phyloP scores from a whole-genome alignment of 179 eudicot genomes.

The Silene coronaria region DNA sequence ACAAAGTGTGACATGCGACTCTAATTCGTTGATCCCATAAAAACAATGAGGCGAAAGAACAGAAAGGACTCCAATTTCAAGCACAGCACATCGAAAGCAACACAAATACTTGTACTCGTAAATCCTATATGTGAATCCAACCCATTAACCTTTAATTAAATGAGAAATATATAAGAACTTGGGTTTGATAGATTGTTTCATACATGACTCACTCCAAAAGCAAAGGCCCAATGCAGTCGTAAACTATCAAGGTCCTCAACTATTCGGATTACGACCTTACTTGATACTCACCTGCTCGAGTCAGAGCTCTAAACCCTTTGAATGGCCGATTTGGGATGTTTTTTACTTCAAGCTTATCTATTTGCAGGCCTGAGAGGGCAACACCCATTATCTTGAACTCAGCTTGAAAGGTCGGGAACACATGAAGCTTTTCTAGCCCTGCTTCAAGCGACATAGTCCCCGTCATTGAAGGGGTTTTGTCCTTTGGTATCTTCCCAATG shows the following conservation, averaged over 20 bases:
- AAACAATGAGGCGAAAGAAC: neutral
- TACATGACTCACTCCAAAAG: neutral
- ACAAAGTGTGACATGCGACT: neutral
- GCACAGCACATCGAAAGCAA: neutral
- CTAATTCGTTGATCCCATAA: neutral
- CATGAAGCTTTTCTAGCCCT: conserved; percentile 61
- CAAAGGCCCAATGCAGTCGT: neutral
- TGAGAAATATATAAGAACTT: neutral
- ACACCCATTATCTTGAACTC: conserved; percentile 77
- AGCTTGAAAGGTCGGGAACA: conserved; percentile 70
- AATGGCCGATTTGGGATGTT: conserved; percentile 65
- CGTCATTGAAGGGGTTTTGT: conserved; percentile 82
- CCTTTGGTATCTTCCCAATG: conserved; percentile 73
- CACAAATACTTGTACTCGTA: too few relatives aligned
- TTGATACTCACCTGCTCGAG: conserved; percentile 69
- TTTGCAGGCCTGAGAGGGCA: conserved; percentile 80
- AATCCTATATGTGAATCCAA: too few relatives aligned
- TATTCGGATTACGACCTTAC: conserved; percentile 48
- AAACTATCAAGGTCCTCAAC: neutral
- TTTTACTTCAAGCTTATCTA: conserved; percentile 61
- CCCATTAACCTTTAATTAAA: neutral
- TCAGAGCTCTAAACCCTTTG: conserved; percentile 87
- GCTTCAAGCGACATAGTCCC: conserved; percentile 65
- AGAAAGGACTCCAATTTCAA: neutral
- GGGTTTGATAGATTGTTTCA: neutral